Evolutionary conservation across 352 stramenopile genomes (phyloP), one percentile per base, ranked within the genome.

Genomic region (Phytopythium boreale): DNA sequence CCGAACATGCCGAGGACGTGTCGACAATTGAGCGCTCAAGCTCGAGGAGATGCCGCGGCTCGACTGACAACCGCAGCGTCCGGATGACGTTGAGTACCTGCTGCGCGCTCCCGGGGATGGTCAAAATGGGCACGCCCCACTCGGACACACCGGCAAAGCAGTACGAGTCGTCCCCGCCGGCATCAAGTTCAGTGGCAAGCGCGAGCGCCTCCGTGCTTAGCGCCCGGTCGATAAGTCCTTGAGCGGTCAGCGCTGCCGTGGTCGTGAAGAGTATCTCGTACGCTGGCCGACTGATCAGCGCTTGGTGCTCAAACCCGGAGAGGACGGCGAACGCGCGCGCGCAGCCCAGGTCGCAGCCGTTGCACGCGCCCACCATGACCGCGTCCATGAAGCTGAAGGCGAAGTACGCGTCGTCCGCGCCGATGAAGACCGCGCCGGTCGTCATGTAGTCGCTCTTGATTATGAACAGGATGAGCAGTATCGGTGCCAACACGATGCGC

Each of bases 341-440:
- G 34, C 63, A 65, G 4, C 27, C 46, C 1, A 66, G 34, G 64
- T 69, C 39, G 36, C 58, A 69, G 9, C 36, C 19, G 12, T 34
- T 50, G 34, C 64, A 69, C 5, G 55, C 59, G 8, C 64, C 58
- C 0, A 14, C 44, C 58, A 66, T 69, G 15, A 69, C 58, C 29
- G 59, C 17, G 27, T 62, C 64, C 59, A 62, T 69, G 19, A 62
- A 59, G 14, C 24, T 69, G 44, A 62, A 75, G 0, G 68, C 61
- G 12, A 72, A 72, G 29, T 67, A 75, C 31, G 63, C 69, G 19
- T 72, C 68, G 4, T 69, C 55, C 0, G 61, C 22, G 14, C 61
- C 50, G 24, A 74, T 74, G 29, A 75, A 59, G 9, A 69, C 56
- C 0, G 43, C 67, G 9, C 34, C 56, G 0, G 27, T 59, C 0